Percentiles rank a stretch among this genome's conserved stretches.
Evolutionary conservation across 352 stramenopile species (phyloP).

Genomic region (Pythium sukuiense): DNA sequence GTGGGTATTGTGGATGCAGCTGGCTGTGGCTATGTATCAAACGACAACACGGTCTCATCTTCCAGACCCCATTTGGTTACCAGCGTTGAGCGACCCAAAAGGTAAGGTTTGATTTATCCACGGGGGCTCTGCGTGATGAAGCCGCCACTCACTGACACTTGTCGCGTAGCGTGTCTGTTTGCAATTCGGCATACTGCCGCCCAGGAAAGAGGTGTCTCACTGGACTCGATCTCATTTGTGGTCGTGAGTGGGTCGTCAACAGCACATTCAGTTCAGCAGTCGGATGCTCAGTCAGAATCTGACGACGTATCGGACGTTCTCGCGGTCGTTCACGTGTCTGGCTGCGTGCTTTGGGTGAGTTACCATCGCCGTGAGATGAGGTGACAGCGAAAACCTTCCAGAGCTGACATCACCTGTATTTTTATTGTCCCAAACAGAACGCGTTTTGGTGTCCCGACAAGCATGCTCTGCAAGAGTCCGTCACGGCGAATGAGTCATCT

Average conservation of each 20-base stretch:
- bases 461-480: slow-evolving; percentile 20
- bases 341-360: slow-evolving; percentile 48
- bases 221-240: slow-evolving; percentile 30
- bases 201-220: slow-evolving; percentile 13
- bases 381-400: too few relatives aligned
- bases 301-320: slow-evolving; percentile 15
- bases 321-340: slow-evolving; percentile 37
- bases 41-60: background rate
- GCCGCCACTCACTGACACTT: background rate
- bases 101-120: slow-evolving; percentile 27
- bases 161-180: slow-evolving; percentile 35
- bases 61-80: slow-evolving; percentile 32
- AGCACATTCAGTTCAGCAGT: background rate
- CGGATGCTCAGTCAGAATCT: background rate
- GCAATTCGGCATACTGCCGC: slow-evolving; percentile 37
- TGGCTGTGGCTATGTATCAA: slow-evolving; percentile 18
- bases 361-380: background rate
- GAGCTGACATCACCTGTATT: background rate
- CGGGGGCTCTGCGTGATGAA: background rate
- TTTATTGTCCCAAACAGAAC: slow-evolving; percentile 30
- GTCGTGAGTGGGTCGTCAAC: slow-evolving; percentile 10
- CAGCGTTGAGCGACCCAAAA: slow-evolving; percentile 44
- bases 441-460: slow-evolving; percentile 30
- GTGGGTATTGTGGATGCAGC: slow-evolving; percentile 20
- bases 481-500: background rate